Conservation (phyloP, 371 early-diverging fungal species). For the Lichtheimia ornata region DNA sequence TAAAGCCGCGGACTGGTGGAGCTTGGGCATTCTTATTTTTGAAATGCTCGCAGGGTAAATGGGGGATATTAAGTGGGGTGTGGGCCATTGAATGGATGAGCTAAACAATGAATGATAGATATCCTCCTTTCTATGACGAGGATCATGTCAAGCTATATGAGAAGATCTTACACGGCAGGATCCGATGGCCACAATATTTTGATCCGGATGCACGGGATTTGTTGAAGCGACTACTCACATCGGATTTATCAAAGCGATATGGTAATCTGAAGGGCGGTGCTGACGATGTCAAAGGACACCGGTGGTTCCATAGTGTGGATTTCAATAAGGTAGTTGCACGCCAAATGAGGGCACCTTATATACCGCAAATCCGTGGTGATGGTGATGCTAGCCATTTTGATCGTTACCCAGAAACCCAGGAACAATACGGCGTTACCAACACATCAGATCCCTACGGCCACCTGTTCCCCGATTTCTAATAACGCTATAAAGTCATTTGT, state of each 20-base stretch:
- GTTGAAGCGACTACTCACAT: constrained; percentile 81
- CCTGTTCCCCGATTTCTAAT: constrained; percentile 32
- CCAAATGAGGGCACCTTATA: constrained; percentile 87
- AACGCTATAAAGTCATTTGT: no score
- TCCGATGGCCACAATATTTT: constrained; percentile 90
- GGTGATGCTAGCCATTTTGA: constrained; percentile 97
- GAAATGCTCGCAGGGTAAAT: constrained; percentile 44
- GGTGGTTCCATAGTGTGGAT: constrained; percentile 95
- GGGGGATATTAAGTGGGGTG: no score
- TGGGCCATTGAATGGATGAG: no score
- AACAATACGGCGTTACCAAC: constrained; percentile 49
- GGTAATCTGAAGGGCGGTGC: constrained; percentile 91
- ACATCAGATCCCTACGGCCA: constrained; percentile 24
- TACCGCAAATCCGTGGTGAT: constrained; percentile 80
- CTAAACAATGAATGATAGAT: constrained; percentile 52
- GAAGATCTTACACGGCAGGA: constrained; percentile 86
- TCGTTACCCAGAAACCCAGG: constrained; percentile 81
- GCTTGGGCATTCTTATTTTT: constrained; percentile 91
- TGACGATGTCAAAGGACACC: constrained; percentile 89
- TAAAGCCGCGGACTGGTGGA: constrained; percentile 97
- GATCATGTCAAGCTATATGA: constrained; percentile 94
- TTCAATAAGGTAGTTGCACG: constrained; percentile 78
- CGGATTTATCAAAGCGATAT: constrained; percentile 90
- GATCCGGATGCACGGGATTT: constrained; percentile 90
- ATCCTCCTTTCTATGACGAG: constrained; percentile 97